Conservation (phyloP, 805 yeast species). For the Ogataea zsoltii region DNA sequence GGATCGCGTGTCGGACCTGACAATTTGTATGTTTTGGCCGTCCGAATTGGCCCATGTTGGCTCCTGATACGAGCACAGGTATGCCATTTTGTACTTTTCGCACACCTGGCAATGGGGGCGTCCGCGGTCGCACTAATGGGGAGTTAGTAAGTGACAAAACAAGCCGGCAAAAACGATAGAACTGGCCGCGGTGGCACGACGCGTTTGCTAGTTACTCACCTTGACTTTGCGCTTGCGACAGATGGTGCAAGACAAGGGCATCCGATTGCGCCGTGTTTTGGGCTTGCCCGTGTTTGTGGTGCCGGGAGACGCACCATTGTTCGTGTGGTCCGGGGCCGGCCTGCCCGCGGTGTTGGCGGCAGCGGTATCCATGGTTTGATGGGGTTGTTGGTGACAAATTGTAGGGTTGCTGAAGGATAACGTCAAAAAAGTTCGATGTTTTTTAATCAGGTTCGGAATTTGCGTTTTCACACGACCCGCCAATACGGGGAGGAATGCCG, state of each 20-base stretch:
- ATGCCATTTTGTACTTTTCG: constrained; percentile 29
- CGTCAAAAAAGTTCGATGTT: background rate
- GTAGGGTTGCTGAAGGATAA: too few relatives aligned
- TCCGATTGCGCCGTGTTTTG: constrained; percentile 41
- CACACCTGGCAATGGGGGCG: constrained; percentile 38
- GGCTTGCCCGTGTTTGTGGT: constrained; percentile 17
- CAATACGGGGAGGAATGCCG: background rate
- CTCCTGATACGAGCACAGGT: constrained; percentile 34
- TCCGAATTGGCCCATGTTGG: constrained; percentile 32
- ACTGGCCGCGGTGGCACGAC: background rate
- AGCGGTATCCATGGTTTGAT: too few relatives aligned
- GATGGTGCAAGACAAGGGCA: constrained; percentile 46
- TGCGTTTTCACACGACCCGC: constrained; percentile 6
- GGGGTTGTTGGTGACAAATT: too few relatives aligned
- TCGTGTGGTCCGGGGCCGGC: too few relatives aligned
- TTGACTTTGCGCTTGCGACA: constrained; percentile 50
- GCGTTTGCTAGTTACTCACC: constrained; percentile 31
- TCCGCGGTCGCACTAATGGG: constrained; percentile 36
- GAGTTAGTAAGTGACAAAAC: background rate
- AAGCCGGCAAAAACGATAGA: too few relatives aligned
- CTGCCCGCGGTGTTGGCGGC: too few relatives aligned
- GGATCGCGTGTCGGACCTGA: background rate
- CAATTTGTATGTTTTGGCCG: constrained; percentile 10
- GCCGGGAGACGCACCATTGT: too few relatives aligned
- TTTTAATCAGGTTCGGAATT: constrained; percentile 2